Evolutionary conservation across 257 asterid species (phyloP).

Genomic region (Leonotis leonurus): DNA sequence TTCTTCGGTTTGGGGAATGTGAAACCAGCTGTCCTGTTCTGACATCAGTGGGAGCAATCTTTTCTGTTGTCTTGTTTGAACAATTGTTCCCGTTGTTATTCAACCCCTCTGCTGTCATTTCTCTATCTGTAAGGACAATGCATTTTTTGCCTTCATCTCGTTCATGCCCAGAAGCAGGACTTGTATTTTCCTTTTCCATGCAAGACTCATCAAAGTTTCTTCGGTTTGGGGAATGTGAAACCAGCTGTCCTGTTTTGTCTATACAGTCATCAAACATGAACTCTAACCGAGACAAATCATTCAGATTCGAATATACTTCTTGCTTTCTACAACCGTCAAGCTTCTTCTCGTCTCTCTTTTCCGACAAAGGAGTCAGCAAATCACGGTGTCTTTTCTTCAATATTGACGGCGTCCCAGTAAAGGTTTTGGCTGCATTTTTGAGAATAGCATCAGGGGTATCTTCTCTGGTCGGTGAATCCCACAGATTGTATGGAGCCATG

Average conservation of each 20-base stretch:
- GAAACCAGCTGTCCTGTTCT: constrained; percentile 26
- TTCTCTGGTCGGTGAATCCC: constrained; percentile 87
- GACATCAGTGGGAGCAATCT: constrained; percentile 20
- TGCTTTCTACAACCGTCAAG: constrained; percentile 41
- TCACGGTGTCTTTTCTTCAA: constrained; percentile 88
- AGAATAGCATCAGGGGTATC: constrained; percentile 73
- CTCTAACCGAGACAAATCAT: constrained; percentile 54
- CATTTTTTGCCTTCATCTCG: constrained; percentile 20
- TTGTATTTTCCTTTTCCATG: constrained; percentile 51
- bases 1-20: constrained; percentile 23
- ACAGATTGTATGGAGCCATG: constrained; percentile 62
- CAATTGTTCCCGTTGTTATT: constrained; percentile 16
- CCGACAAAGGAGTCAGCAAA: constrained; percentile 81
- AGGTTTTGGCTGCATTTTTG: constrained; percentile 79
- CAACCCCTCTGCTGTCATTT: constrained; percentile 19
- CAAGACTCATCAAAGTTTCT: constrained; percentile 19
- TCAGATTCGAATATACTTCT: constrained; percentile 38
- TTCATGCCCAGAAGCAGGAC: constrained; percentile 28
- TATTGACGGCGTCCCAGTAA: constrained; percentile 78
- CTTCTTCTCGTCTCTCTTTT: constrained; percentile 70
- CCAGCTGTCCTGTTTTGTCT: constrained; percentile 26
- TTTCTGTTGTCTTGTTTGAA: constrained; percentile 21
- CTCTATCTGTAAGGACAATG: constrained; percentile 21
- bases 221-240: constrained; percentile 26
- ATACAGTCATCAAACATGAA: constrained; percentile 52